Evolutionary conservation across 768 basidiomycete species (phyloP).

Genomic region (Kwoniella mangroviensis): DNA sequence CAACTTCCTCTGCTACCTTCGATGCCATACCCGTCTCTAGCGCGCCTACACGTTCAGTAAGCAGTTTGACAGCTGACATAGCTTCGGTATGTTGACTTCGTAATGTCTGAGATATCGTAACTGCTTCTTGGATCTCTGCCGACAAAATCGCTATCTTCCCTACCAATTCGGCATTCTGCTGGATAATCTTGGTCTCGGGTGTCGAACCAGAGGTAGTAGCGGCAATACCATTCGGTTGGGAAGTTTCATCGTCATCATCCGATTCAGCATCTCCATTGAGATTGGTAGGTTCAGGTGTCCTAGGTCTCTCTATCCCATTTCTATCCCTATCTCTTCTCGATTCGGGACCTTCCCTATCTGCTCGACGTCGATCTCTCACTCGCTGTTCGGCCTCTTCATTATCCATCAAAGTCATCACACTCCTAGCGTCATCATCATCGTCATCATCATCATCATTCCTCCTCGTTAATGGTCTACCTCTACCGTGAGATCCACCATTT

Average conservation of each 20-base stretch:
- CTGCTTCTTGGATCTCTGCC: constrained; percentile 74
- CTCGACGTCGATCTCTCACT: constrained; percentile 47
- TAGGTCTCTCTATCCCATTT: constrained; percentile 70
- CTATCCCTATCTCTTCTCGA: constrained; percentile 14
- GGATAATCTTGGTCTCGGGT: constrained; percentile 41
- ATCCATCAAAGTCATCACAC: constrained; percentile 69
- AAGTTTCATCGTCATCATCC: constrained; percentile 61
- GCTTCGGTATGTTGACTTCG: constrained; percentile 79
- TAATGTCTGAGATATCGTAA: constrained; percentile 72
- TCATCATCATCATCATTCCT: constrained; percentile 61
- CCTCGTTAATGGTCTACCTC: constrained; percentile 26
- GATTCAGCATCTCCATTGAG: constrained; percentile 42
- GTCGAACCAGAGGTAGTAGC: neutral
- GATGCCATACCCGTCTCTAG: constrained; percentile 50
- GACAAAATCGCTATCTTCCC: constrained; percentile 68
- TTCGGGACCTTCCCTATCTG: constrained; percentile 18
- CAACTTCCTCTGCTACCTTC: constrained; percentile 50
- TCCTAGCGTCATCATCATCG: constrained; percentile 73
- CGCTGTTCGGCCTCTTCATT: constrained; percentile 51
- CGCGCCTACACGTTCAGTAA: constrained; percentile 50
- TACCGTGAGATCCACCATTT: constrained; percentile 9
- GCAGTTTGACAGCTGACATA: constrained; percentile 61
- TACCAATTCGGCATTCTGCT: constrained; percentile 65
- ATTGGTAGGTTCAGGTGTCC: constrained; percentile 73
- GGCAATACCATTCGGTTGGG: constrained; percentile 10